Evolutionary conservation across 1,284 basidiomycete genomes (phyloP).

Genomic region (Cryptococcus wingfieldii): DNA sequence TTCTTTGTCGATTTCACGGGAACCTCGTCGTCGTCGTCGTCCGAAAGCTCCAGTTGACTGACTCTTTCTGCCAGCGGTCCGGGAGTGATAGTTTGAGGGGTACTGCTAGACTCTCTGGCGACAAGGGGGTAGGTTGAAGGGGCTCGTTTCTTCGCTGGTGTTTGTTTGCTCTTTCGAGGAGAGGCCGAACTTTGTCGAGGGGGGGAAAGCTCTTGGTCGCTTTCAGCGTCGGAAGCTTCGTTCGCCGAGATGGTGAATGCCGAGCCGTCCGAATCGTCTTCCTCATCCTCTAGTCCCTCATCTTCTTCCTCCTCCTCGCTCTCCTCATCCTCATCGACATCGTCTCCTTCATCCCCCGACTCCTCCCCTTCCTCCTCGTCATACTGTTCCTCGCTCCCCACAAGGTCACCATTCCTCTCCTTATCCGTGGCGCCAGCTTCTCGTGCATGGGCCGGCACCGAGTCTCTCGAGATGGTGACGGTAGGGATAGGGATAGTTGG

Average conservation of each 20-base stretch:
- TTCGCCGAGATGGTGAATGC: conserved; percentile 28
- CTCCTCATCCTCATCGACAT: conserved; percentile 21
- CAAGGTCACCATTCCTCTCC: conserved; percentile 18
- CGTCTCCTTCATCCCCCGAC: conserved; percentile 23
- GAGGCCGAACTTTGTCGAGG: background rate
- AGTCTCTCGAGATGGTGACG: conserved; percentile 16
- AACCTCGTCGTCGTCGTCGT: conserved; percentile 30
- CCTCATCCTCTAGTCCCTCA: conserved; percentile 17
- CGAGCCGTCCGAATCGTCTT: conserved; percentile 17
- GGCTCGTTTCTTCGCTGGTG: background rate
- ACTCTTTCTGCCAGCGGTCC: conserved; percentile 26
- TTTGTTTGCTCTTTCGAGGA: no score
- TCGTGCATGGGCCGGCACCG: background rate
- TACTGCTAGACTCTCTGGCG: no score
- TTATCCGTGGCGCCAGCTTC: conserved; percentile 13
- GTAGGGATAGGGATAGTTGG: conserved; percentile 7
- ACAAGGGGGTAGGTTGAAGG: background rate
- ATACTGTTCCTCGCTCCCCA: conserved; percentile 16
- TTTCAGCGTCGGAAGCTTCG: conserved; percentile 32
- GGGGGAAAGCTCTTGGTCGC: background rate
- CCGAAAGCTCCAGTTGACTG: conserved; percentile 15
- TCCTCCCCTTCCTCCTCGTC: conserved; percentile 22
- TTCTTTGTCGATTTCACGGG: conserved; percentile 50
- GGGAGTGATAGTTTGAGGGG: background rate
- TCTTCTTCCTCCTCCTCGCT: conserved; percentile 40